Conservation (phyloP, 805 yeast genomes). For the Torulaspora franciscae region DNA sequence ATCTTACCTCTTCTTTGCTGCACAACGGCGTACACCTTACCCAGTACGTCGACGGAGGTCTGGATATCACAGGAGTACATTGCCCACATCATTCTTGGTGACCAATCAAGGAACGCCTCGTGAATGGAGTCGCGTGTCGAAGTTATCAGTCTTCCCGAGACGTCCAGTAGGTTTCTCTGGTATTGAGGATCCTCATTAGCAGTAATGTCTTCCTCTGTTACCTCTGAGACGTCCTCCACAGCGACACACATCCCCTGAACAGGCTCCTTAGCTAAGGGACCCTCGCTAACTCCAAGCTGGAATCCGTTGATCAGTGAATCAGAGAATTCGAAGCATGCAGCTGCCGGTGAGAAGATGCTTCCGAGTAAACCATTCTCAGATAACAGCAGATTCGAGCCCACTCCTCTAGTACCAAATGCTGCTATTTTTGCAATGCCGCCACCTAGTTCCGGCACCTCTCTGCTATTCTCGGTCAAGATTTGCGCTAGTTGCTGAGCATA, state of each 20-base stretch:
- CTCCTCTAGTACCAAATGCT: slow-evolving; percentile 71
- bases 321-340: slow-evolving; percentile 41
- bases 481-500: slow-evolving; percentile 36
- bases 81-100: slow-evolving; percentile 88
- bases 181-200: slow-evolving; percentile 22
- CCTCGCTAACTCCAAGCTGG: slow-evolving; percentile 73
- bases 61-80: slow-evolving; percentile 93
- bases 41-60: slow-evolving; percentile 88
- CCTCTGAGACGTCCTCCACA: slow-evolving; percentile 39
- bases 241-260: slow-evolving; percentile 72
- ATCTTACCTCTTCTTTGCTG: slow-evolving; percentile 84
- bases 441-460: slow-evolving; percentile 15
- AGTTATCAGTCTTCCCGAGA: slow-evolving; percentile 70
- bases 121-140: slow-evolving; percentile 70
- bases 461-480: slow-evolving; percentile 9
- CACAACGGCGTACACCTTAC: slow-evolving; percentile 91
- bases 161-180: slow-evolving; percentile 39
- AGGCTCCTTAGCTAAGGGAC: slow-evolving; percentile 86
- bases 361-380: slow-evolving; percentile 36
- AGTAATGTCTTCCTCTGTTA: slow-evolving; percentile 30
- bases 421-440: slow-evolving; percentile 39
- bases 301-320: slow-evolving; percentile 75
- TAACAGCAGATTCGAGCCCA: slow-evolving; percentile 69
- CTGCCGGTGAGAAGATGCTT: slow-evolving; percentile 29
- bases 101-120: slow-evolving; percentile 65